Evolutionary conservation across 164 flowering plant species (phyloP).

Genomic region (Macadamia tetraphylla): DNA sequence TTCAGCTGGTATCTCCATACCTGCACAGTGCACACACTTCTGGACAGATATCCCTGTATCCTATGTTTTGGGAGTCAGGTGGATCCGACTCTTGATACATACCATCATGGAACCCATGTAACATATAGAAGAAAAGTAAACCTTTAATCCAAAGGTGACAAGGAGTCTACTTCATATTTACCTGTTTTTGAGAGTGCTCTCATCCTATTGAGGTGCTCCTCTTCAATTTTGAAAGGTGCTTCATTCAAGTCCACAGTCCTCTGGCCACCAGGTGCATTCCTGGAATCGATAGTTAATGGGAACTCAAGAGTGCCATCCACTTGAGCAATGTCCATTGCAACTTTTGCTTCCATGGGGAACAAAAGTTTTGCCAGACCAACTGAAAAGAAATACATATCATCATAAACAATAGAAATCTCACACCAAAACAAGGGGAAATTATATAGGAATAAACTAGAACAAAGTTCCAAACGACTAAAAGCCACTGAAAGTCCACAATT

Average conservation of each 20-base stretch:
- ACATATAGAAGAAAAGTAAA: background rate
- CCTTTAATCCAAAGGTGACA: no score
- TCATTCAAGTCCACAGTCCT: slow-evolving; percentile 68
- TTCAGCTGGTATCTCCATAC: no score
- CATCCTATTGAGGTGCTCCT: slow-evolving; percentile 63
- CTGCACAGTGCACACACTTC: no score
- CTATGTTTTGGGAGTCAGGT: no score
- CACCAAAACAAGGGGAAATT: background rate
- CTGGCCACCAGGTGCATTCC: slow-evolving; percentile 25
- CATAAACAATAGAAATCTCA: background rate
- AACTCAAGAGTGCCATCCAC: slow-evolving; percentile 68
- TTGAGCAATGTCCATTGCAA: slow-evolving; percentile 83
- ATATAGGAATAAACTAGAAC: background rate
- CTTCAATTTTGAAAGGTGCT: slow-evolving; percentile 64
- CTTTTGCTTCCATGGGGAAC: slow-evolving; percentile 82
- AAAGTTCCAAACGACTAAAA: background rate
- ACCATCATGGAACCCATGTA: no score
- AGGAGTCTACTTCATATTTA: slow-evolving; percentile 12
- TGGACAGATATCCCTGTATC: no score
- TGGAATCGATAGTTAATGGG: slow-evolving; percentile 21
- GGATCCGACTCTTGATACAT: no score
- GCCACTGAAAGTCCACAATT: background rate
- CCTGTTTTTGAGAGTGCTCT: slow-evolving; percentile 80
- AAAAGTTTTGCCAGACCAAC: slow-evolving; percentile 74
- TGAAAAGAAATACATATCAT: slow-evolving; percentile 18